Evolutionary conservation across 768 basidiomycete species (phyloP), one percentile per base, ranked within the genome.

Genomic region (Russula olivacea): DNA sequence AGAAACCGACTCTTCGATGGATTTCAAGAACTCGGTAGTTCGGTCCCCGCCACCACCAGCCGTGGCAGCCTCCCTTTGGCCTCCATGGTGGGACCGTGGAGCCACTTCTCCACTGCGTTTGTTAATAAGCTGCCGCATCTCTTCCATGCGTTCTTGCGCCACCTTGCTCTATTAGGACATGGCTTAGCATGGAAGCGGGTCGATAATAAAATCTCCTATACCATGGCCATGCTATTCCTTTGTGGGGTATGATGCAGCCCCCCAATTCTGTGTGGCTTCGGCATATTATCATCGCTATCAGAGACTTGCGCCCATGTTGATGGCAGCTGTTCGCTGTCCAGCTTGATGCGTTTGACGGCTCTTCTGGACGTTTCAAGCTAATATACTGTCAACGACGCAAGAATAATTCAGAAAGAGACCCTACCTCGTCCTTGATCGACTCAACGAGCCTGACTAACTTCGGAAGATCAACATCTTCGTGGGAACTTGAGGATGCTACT

Each of bases 111-210:
- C 77, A 68, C 83, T 78, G 66, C 90, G 78, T 64, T 78, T 81
- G 41, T 77, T 75, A 61, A 93, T 91, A 60, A 91, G 76, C 66
- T 82, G 82, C 45, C 85, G 81, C 90, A 93, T 90, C 72, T 93
- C 91, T 68, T 90, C 84, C 78, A 91, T 80, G 25, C 91, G 84
- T 40, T 86, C 85, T 67, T 85, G 85, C 40, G 90, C 89, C 59
- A 85, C 90, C 69, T 75, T 85, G 14, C 82, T 88, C 91, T 93
- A 67, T 36, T 10, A 53, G 36, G 47, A 63, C 3, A 43, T 47
- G 14, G 14, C 19, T 58, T 25, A 65, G 30, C 56, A 48, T 41
- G 57, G 53, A 55, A 58, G 17, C 23, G 1, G 1, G 32, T 48
- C 11, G 21, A 49, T 43, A 48, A 55, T 34, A 53, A 82, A 72